A percentile compares a stretch with the other conserved stretches of the same genome.
These are phyloP conservation scores for Ophiostoma triangulosporum DNA, from an alignment of 2,329 filamentous ascomycete genomes.

Conservation along the genomic window DNA sequence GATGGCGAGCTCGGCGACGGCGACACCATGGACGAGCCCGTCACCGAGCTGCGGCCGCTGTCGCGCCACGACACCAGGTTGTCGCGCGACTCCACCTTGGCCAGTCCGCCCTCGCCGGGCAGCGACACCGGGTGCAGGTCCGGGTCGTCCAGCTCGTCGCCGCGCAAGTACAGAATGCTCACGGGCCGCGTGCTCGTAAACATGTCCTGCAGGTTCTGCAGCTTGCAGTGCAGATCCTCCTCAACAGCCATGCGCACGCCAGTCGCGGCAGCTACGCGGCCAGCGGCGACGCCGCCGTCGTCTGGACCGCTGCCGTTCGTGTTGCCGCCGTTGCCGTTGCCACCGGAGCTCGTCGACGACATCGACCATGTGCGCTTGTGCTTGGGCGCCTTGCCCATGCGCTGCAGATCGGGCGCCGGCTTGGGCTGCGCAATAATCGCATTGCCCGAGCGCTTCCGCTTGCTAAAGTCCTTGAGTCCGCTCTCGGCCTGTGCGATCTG, in stretches of 20 bases:
- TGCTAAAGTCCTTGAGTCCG: constrained; percentile 52
- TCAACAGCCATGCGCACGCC: constrained; percentile 39
- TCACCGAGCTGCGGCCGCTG: constrained; percentile 44
- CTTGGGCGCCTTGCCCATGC: constrained; percentile 73
- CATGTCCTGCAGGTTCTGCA: constrained; percentile 73
- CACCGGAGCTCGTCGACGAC: constrained; percentile 59
- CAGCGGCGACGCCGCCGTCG: constrained; percentile 1
- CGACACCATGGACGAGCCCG: constrained; percentile 48
- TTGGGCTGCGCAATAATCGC: constrained; percentile 18
- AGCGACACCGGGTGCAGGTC: constrained; percentile 66
- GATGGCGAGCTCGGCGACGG: constrained; percentile 54
- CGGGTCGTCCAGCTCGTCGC: constrained; percentile 65
- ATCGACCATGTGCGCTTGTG: constrained; percentile 94
- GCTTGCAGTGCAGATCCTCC: constrained; percentile 67
- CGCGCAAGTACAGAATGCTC: constrained; percentile 64
- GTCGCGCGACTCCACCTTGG: constrained; percentile 37
- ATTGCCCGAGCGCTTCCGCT: constrained; percentile 44
- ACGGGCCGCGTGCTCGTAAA: constrained; percentile 71
- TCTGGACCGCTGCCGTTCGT: not conserved
- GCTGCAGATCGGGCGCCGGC: constrained; percentile 27
- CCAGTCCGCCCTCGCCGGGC: constrained; percentile 52
- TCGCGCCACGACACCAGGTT: constrained; percentile 33
- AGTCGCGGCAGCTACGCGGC: not conserved
- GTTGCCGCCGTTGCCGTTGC: constrained; percentile 21
- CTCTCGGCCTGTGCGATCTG: constrained; percentile 71